Evolutionary conservation across 139 green algal genomes (phyloP), one percentile per base, ranked within the genome.

Genomic region (Bryopsis sp.): DNA sequence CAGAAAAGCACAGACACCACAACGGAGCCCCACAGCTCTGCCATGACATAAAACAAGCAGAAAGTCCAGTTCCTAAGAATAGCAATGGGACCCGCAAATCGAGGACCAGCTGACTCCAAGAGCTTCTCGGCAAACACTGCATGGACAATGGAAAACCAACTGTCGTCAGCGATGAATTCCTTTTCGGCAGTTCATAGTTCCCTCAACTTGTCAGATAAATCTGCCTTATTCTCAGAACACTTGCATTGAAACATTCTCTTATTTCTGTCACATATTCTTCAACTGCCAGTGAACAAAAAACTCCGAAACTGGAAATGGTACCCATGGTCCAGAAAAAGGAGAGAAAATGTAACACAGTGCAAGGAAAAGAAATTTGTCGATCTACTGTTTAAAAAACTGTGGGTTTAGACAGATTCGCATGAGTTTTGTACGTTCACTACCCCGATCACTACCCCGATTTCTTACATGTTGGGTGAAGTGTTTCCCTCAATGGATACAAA

Each of bases 31-130:
- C 94, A 99, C 58, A 99, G 84, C 91, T 98, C 94, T 28, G 94
- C 90, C 92, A 97, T 97, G 43, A 98, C 94, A 76, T 99, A 99
- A 79, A 99, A 99, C n/a, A 99, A 82, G 82, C 91, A 97, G 84
- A 93, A 98, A 43, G 88, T 95, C 93, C 94, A 99, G 84, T 99
- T 99, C 74, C 94, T 88, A 48, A 99, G 72, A 72, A 99, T 98
- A 77, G 94, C 89, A 74, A 99, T 96, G 62, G 94, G 94, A 63
- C 89, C 94, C 35, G 90, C 85, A 31, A 95, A 96, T 46, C 92
- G 82, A 29, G 74, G 76, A 22, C 92, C 92, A 29, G 72, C 54
- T 2, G 67, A 75, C 34, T 80, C 77, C 62, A 98, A 86, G 71
- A 97, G 80, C 7, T 88, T 67, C 71, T 90, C 47, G 47, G 82